A percentile compares a stretch with the other conserved stretches of the same genome.
These are phyloP conservation scores for Ophiocordyceps camponoti-rufipedis DNA, from an alignment of 2,329 filamentous ascomycete species.

Conservation along the genomic window DNA sequence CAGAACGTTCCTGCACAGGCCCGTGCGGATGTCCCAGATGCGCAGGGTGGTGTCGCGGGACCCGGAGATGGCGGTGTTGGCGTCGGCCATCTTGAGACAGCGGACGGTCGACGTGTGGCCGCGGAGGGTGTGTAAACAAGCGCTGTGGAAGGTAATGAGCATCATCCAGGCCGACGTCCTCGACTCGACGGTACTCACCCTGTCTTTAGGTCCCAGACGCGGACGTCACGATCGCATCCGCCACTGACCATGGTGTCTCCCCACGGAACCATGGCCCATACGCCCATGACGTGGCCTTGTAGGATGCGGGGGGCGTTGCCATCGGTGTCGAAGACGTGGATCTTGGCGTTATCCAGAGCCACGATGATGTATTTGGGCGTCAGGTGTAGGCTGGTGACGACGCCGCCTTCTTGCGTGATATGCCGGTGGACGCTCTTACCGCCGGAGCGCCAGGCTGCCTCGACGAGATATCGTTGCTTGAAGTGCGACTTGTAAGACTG, in stretches of 20 bases:
- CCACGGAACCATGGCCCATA: constrained; percentile 99
- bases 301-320: constrained; percentile 77
- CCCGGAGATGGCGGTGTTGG: constrained; percentile 85
- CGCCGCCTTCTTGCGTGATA: constrained; percentile 90
- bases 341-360: constrained; percentile 93
- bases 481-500: constrained; percentile 92
- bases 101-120: constrained; percentile 94
- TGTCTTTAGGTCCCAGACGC: constrained; percentile 90
- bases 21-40: constrained; percentile 84
- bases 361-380: constrained; percentile 96
- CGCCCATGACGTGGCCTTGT: constrained; percentile 94
- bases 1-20: constrained; percentile 77
- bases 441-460: constrained; percentile 89
- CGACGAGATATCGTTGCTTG: constrained; percentile 92
- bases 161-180: not conserved
- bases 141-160: constrained; percentile 5
- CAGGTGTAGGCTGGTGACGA: constrained; percentile 87
- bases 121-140: constrained; percentile 64
- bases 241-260: constrained; percentile 89
- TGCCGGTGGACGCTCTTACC: constrained; percentile 70
- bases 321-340: constrained; percentile 90
- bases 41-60: constrained; percentile 87
- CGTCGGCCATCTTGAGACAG: constrained; percentile 94
- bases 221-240: constrained; percentile 88
- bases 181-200: constrained; percentile 40